Percentiles rank a stretch among this genome's conserved stretches.
Conservation (phyloP, 495 filamentous ascomycete genomes). For the Trichoderma virens region DNA sequence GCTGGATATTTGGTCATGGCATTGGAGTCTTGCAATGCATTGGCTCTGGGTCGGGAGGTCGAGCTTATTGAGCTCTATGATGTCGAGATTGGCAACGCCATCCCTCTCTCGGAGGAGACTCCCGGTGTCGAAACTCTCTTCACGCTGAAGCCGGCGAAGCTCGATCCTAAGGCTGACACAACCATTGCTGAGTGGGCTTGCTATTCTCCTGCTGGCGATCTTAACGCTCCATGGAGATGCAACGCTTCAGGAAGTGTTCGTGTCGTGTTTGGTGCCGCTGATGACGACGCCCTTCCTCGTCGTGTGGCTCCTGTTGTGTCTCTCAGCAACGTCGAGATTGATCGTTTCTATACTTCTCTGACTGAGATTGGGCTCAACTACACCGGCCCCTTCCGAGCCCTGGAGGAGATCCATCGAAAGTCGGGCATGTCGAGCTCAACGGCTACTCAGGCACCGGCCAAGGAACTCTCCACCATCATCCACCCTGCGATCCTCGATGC, state of each 20-base stretch:
- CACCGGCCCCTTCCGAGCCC: slow-evolving; percentile 11
- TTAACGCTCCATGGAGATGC: background rate
- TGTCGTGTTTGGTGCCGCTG: background rate
- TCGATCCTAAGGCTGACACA: slow-evolving; percentile 6
- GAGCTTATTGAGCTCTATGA: slow-evolving; percentile 19
- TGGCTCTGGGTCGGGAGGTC: slow-evolving; percentile 18
- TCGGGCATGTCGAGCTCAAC: background rate
- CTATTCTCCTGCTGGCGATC: slow-evolving; percentile 15
- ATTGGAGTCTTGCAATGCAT: slow-evolving; percentile 38
- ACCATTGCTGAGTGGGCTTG: slow-evolving; percentile 21
- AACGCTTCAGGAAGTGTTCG: background rate
- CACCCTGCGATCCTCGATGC: slow-evolving; percentile 37
- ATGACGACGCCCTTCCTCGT: background rate
- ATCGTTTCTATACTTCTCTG: slow-evolving; percentile 16
- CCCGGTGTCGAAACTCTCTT: slow-evolving; percentile 26
- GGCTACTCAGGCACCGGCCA: slow-evolving; percentile 16
- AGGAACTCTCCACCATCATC: slow-evolving; percentile 18
- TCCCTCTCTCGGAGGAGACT: slow-evolving; percentile 24
- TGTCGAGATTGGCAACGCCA: slow-evolving; percentile 24
- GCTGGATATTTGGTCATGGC: slow-evolving; percentile 44
- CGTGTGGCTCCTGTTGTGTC: background rate
- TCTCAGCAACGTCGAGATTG: slow-evolving; percentile 2
- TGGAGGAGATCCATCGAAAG: background rate
- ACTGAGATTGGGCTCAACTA: slow-evolving; percentile 18
- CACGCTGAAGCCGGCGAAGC: slow-evolving; percentile 17